Percentiles rank a stretch among this genome's conserved stretches.
Conservation (phyloP, 2,329 filamentous ascomycete species). For the Tolypocladium tundrense region DNA sequence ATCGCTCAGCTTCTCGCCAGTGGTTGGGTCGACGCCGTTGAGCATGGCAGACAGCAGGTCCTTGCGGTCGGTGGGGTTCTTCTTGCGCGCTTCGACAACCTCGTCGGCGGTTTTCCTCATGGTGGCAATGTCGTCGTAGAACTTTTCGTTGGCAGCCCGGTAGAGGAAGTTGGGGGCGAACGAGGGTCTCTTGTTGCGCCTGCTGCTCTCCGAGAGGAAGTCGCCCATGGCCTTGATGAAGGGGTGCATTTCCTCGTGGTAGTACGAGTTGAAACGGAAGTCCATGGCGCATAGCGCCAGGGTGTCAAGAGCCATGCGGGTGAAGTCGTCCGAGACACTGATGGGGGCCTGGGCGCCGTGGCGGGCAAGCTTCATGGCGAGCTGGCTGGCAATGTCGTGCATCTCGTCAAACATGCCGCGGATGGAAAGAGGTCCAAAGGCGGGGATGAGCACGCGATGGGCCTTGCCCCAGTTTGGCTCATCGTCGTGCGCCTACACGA, state of each 20-base stretch:
- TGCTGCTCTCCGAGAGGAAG: slow-evolving; percentile 48
- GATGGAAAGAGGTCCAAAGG: slow-evolving; percentile 60
- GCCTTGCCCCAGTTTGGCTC: slow-evolving; percentile 58
- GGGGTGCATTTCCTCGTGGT: slow-evolving; percentile 56
- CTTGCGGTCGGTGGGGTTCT: slow-evolving; percentile 45
- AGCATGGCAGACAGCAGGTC: slow-evolving; percentile 65
- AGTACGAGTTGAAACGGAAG: slow-evolving; percentile 67
- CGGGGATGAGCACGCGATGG: slow-evolving; percentile 54
- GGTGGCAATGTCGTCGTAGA: slow-evolving; percentile 40
- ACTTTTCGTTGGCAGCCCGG: slow-evolving; percentile 37
- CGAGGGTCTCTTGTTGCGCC: slow-evolving; percentile 34
- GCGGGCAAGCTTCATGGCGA: slow-evolving; percentile 59
- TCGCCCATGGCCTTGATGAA: slow-evolving; percentile 59
- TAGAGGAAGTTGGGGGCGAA: slow-evolving; percentile 38
- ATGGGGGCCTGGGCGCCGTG: slow-evolving; percentile 49
- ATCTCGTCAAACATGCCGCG: slow-evolving; percentile 59
- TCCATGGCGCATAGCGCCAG: slow-evolving; percentile 63
- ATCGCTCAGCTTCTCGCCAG: slow-evolving; percentile 53
- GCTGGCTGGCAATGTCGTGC: slow-evolving; percentile 56
- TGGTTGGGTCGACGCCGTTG: slow-evolving; percentile 54
- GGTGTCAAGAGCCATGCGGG: slow-evolving; percentile 62
- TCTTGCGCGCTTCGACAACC: slow-evolving; percentile 48
- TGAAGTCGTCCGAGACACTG: slow-evolving; percentile 55
- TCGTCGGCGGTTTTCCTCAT: slow-evolving; percentile 46
- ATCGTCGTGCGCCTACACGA: slow-evolving; percentile 26